These are phyloP conservation scores for Allium fistulosum DNA, from an alignment of 106 monocot genomes.

Conservation along the genomic window DNA sequence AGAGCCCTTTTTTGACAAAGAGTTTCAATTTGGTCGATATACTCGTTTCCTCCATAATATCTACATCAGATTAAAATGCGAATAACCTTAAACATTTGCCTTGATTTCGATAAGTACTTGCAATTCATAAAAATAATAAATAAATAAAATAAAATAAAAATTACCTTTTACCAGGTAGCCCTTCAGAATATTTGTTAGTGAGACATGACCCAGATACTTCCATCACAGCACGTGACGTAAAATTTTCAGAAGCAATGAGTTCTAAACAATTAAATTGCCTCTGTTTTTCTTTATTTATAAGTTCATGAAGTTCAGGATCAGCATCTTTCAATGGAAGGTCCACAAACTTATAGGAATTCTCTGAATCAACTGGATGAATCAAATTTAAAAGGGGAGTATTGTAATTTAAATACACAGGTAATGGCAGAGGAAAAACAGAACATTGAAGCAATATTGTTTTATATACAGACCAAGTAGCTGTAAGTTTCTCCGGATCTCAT, in stretches of 20 bases:
- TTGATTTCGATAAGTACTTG: too few species aligned
- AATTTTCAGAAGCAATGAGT: constrained; percentile 42
- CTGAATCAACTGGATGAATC: constrained; percentile 1
- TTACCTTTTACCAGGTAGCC: constrained; percentile 36
- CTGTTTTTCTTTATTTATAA: constrained; percentile 25
- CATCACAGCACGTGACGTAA: constrained; percentile 42
- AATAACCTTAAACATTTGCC: too few species aligned
- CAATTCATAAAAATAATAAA: too few species aligned
- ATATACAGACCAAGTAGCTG: neutral
- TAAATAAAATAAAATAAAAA: neutral
- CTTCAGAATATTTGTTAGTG: constrained; percentile 41
- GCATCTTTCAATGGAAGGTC: constrained; percentile 18
- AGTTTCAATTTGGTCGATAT: constrained; percentile 31
- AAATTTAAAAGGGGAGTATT: neutral
- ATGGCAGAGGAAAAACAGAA: neutral
- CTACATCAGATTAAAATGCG: constrained; percentile 1
- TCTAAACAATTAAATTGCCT: constrained; percentile 30
- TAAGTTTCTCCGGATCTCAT: neutral
- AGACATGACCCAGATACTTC: constrained; percentile 41
- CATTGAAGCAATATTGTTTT: neutral
- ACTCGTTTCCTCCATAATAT: constrained; percentile 39
- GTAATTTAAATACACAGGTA: neutral
- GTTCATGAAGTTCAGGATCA: constrained; percentile 24
- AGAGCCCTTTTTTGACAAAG: constrained; percentile 35
- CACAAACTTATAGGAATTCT: neutral